These are phyloP conservation scores for Tinospora cordifolia DNA, from an alignment of 164 flowering plant species.

Conservation along the genomic window DNA sequence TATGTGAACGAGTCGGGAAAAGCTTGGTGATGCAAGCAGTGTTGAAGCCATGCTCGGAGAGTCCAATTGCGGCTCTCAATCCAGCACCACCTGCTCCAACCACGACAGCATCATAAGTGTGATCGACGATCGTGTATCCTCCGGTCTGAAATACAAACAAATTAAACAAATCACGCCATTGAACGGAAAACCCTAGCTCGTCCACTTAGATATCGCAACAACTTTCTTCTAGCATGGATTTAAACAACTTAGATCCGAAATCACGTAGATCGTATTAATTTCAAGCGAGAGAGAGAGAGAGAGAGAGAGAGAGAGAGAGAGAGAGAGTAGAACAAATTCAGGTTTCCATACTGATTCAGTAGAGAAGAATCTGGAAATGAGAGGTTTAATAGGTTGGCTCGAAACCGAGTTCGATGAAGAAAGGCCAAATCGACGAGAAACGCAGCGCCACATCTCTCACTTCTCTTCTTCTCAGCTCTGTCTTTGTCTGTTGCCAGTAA, in stretches of 20 bases:
- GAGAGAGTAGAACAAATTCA: background rate
- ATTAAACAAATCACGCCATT: background rate
- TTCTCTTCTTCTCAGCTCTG: constrained; percentile 9
- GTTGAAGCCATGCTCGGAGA: constrained; percentile 89
- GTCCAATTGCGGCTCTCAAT: constrained; percentile 79
- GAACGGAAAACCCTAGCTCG: background rate
- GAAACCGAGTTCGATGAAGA: constrained; percentile 29
- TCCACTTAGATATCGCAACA: background rate
- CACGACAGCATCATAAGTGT: constrained; percentile 83
- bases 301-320: background rate
- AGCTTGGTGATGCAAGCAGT: constrained; percentile 95
- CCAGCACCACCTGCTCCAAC: constrained; percentile 96
- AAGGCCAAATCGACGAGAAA: constrained; percentile 42
- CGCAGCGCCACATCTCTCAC: constrained; percentile 76
- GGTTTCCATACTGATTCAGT: constrained; percentile 36
- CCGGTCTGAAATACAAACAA: constrained; percentile 25
- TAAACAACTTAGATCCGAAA: background rate
- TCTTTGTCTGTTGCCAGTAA: background rate
- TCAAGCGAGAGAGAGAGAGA: background rate
- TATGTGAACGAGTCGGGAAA: constrained; percentile 84
- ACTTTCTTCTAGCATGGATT: background rate
- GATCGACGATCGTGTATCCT: constrained; percentile 76
- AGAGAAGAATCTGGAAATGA: constrained; percentile 50
- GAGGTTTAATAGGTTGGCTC: constrained; percentile 28
- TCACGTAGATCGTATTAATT: background rate